These are phyloP conservation scores for Plasmodium cynomolgi DNA, from an alignment of 169 alveolate genomes.

Conservation along the genomic window DNA sequence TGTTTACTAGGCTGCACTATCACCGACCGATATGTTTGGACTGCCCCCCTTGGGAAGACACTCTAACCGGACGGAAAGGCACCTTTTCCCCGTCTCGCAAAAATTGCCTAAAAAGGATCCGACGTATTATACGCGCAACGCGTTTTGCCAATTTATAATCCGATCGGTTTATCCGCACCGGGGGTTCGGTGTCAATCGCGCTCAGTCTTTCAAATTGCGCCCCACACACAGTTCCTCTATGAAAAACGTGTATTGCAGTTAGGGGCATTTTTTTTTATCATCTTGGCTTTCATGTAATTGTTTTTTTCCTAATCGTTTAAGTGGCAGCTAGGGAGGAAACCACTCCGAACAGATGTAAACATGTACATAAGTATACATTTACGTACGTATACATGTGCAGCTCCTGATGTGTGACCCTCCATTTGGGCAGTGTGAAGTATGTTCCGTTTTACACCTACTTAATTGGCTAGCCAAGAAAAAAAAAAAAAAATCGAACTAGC, in stretches of 20 bases:
- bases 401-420: neutral
- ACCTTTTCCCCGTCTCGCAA: neutral
- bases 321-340: neutral
- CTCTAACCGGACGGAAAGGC: neutral
- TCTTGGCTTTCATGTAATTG: neutral
- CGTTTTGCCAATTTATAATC: too few species aligned
- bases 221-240: neutral
- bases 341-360: neutral
- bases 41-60: neutral
- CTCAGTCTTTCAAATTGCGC: neutral
- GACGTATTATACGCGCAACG: neutral
- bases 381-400: neutral
- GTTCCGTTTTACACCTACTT: neutral
- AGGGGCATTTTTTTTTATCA: neutral
- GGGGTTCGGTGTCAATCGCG: too few species aligned
- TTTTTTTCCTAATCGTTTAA: neutral
- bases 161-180: too few species aligned
- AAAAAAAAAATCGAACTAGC: neutral
- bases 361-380: too few species aligned
- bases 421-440: neutral
- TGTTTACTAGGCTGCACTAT: neutral
- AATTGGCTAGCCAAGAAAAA: neutral
- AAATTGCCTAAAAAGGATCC: neutral
- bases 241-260: neutral
- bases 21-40: neutral